Base-by-base conservation (phyloP, 495 filamentous ascomycete species). In the Hypoxylon perforatum region DNA sequence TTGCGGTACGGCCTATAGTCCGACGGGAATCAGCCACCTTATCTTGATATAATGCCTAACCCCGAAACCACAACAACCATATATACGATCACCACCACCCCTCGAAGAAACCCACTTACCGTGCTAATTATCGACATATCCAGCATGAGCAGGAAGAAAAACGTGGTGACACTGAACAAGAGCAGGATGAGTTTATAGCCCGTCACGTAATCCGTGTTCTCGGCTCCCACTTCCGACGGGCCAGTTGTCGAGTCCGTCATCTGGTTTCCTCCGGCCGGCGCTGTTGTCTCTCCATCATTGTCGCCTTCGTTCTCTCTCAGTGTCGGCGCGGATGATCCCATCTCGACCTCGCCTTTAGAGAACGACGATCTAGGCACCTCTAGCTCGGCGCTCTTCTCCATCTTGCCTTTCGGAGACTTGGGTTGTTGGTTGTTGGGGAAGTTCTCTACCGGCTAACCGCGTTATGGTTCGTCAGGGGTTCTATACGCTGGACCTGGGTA, bases 41-140 rank as follows among this genome's bases (percentile, higher is more conserved):
- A 9, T 47, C 18, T 23, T 28, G n/a, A n/a, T 33, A 47, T 3
- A 66, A 75, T 68, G 64, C 75, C 84, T 28, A 86, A 81, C 2
- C 83, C 81, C 6, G 39, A 15, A 42, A 42, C 14, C 39, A 3
- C 15, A 17, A 42, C 12, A n/a, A 42, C 15, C 39, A 42, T 42
- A 42, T 42, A 42, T 42, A 39, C 15, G n/a, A 42, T 3, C 39
- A 17, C 17, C 39, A 2, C 14, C 3, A 28, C 25, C 25, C 25
- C 25, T 7, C 2, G 0, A 41, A 18, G 6, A 82, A 84, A 1
- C 82, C 77, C 12, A 70, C 72, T 63, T 17, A 74, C 83, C 9
- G 83, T 84, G 11, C 74, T 73, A 21, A 87, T 73, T 56, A 87
- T 85, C 1, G 83, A 78, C 35, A 70, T 66, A 63, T 86, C 84